Conservation (phyloP, 2,329 filamentous ascomycete species). For the Bipolaris cookei region DNA sequence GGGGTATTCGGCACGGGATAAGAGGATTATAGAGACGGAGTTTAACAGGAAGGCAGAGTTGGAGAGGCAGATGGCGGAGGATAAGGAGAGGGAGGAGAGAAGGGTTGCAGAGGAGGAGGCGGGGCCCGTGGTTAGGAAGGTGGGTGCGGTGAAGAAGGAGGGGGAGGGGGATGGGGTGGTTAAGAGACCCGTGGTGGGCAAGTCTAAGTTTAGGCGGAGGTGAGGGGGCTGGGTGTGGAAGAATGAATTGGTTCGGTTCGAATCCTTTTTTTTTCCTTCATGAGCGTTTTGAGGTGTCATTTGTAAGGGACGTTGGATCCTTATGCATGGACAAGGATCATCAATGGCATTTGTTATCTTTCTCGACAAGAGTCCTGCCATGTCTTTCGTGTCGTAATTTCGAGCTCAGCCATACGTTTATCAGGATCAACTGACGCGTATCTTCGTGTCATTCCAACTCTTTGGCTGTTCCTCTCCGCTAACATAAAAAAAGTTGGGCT, state of each 20-base stretch:
- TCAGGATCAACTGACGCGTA: neutral
- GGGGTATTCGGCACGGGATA: conserved; percentile 86
- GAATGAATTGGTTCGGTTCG: no score
- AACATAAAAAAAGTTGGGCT: no score
- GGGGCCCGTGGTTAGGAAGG: conserved; percentile 37
- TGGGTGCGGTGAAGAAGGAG: conserved; percentile 37
- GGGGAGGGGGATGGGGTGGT: conserved; percentile 48
- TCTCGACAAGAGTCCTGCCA: no score
- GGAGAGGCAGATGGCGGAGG: conserved; percentile 87
- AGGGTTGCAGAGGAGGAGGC: conserved; percentile 49
- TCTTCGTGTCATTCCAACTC: neutral
- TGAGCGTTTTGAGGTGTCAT: no score
- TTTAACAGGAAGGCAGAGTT: conserved; percentile 94
- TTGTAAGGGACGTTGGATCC: no score
- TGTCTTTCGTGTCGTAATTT: no score
- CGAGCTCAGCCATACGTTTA: no score
- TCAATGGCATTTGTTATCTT: no score
- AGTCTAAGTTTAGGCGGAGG: conserved; percentile 33
- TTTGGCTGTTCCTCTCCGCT: neutral
- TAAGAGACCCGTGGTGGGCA: conserved; percentile 48
- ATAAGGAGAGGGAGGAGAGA: conserved; percentile 72
- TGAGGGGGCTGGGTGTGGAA: conserved; percentile 11
- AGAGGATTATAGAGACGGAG: conserved; percentile 85
- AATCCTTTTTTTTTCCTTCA: no score
- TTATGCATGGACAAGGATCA: no score